Evolutionary conservation across 2,329 filamentous ascomycete genomes (phyloP), one percentile per base, ranked within the genome.

Genomic region (Talaromyces verruculosus): DNA sequence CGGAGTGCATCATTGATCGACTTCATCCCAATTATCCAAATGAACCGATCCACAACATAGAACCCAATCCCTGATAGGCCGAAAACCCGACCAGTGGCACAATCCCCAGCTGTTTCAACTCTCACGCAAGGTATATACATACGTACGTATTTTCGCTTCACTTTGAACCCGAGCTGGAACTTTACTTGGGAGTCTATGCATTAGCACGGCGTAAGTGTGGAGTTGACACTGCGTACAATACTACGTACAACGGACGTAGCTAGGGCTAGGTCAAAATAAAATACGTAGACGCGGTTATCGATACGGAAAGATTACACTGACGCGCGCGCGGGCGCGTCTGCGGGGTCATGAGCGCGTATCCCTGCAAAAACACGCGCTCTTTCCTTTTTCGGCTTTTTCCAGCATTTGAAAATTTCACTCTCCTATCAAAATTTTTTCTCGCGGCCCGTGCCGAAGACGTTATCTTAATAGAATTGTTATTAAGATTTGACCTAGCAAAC

Each of bases 241-340:
- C n/a, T n/a, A n/a, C n/a, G n/a, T n/a, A n/a, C n/a, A n/a, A n/a
- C n/a, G n/a, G n/a, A n/a, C 28, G 51, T 19, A 47, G 41, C 49
- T 61, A 63, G 63, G 63, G 55, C 53, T 64, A 49, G 49, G 47
- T 4, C 33, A 17, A 19, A 35, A 45, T 33, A 55, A 65, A 61
- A 53, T 60, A 61, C 63, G 17, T 41, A 57, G 64, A 62, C 58
- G 64, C 59, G 58, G 33, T 47, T 47, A 57, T 53, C 64, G 28
- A 37, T 57, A 66, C 60, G 51, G 60, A 47, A 66, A 66, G 19
- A 66, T 66, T 66, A 63, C 65, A 53, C 28, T 37, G 35, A 37
- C 65, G 65, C 64, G 60, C 59, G 60, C 47, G 28, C 8, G 59
- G 47, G 63, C 59, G 58, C 64, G 60, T 63, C 41, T 62, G 64